Evolutionary conservation across 768 basidiomycete genomes (phyloP).

Genomic region (Leccinum ochraceum): DNA sequence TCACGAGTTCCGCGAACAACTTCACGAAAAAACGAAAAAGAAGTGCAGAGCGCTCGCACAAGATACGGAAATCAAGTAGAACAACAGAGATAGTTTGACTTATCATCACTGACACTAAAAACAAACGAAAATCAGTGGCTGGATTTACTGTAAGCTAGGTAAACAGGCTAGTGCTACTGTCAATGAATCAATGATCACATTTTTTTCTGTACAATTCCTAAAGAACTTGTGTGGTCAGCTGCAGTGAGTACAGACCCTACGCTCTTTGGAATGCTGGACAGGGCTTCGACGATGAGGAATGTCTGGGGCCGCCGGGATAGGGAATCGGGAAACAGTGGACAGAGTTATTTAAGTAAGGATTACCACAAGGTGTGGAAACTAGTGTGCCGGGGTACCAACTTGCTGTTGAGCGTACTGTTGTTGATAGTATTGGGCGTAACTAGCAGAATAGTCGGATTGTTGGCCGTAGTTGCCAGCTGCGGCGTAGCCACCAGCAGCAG

Average conservation of each 20-base stretch:
- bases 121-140: conserved; percentile 10
- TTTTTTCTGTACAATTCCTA: conserved; percentile 30
- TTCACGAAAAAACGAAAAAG: conserved; percentile 31
- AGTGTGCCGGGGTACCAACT: conserved; percentile 45
- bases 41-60: conserved; percentile 17
- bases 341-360: conserved; percentile 26
- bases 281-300: conserved; percentile 16
- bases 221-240: conserved; percentile 37
- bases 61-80: conserved; percentile 15
- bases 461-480: conserved; percentile 37
- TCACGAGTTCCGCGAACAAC: conserved; percentile 5
- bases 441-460: conserved; percentile 67
- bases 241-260: conserved; percentile 37
- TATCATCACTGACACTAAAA: neutral
- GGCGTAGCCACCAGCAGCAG: conserved; percentile 36
- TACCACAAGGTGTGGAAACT: conserved; percentile 24
- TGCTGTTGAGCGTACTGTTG: conserved; percentile 83
- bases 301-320: conserved; percentile 15
- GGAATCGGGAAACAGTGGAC: conserved; percentile 18
- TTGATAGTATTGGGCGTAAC: conserved; percentile 87
- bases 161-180: conserved; percentile 24
- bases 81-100: conserved; percentile 15
- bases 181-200: conserved; percentile 32
- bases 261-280: conserved; percentile 25
- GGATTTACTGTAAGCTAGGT: conserved; percentile 20